phyloP scores from a whole-genome alignment of 257 asterid genomes.

The Gentiana straminea region DNA sequence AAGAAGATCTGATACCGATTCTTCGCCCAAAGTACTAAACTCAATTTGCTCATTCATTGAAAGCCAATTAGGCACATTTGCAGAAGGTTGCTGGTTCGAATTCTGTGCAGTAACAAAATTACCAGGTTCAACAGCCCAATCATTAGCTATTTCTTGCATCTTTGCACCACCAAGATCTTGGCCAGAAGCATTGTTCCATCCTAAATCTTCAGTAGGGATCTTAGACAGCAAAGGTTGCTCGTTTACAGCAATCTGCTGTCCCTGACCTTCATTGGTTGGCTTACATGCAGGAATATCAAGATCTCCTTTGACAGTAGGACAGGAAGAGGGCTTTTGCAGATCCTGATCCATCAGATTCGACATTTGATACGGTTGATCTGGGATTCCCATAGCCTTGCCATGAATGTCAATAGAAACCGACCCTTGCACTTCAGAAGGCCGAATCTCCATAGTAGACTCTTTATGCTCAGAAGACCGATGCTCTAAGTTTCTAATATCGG shows the following conservation, averaged over 20 bases:
- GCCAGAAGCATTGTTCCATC: constrained; percentile 32
- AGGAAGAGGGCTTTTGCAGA: constrained; percentile 18
- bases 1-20: constrained; percentile 39
- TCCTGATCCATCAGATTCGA: background rate
- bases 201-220: constrained; percentile 33
- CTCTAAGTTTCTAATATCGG: constrained; percentile 15
- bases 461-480: background rate
- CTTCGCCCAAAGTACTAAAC: constrained; percentile 41
- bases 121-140: constrained; percentile 26
- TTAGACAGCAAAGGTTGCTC: constrained; percentile 25
- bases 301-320: constrained; percentile 22
- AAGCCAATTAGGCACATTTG: constrained; percentile 29
- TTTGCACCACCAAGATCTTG: constrained; percentile 34
- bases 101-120: constrained; percentile 16
- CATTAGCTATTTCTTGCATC: constrained; percentile 38
- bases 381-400: constrained; percentile 11
- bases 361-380: constrained; percentile 15
- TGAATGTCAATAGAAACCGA: constrained; percentile 15
- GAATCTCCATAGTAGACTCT: background rate
- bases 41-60: constrained; percentile 27
- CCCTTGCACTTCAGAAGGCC: constrained; percentile 21
- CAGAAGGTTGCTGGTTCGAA: constrained; percentile 15
- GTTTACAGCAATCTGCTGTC: constrained; percentile 26
- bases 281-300: constrained; percentile 25
- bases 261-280: constrained; percentile 27